Conservation (phyloP, 2,329 filamentous ascomycete species). For the Aspergillus sp. region DNA sequence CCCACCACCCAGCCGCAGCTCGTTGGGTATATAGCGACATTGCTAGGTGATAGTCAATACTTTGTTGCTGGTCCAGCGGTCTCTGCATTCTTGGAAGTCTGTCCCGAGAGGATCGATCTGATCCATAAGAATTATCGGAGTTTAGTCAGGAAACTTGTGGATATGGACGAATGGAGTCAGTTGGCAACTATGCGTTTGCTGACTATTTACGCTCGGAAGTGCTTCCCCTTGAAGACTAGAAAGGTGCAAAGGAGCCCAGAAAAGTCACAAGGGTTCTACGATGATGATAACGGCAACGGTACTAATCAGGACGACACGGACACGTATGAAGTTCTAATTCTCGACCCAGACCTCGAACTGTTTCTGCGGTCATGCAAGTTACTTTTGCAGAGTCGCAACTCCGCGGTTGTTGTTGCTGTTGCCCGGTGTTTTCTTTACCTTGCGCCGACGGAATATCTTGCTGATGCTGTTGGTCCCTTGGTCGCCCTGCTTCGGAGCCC, state of each 20-base stretch:
- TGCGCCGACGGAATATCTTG: conserved; percentile 74
- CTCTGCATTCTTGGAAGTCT: conserved; percentile 82
- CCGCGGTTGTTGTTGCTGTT: conserved; percentile 86
- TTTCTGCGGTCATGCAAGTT: conserved; percentile 77
- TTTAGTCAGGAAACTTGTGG: conserved; percentile 84
- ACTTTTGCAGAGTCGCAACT: conserved; percentile 89
- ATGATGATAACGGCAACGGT: conserved; percentile 58
- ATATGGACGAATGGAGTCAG: conserved; percentile 99
- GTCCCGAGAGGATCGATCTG: conserved; percentile 81
- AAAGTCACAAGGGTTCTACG: conserved; percentile 75
- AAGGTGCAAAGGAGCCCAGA: conserved; percentile 52
- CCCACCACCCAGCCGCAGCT: conserved; percentile 81
- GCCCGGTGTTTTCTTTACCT: conserved; percentile 82
- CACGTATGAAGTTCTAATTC: conserved; percentile 56
- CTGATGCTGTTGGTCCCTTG: conserved; percentile 75
- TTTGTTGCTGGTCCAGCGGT: conserved; percentile 95
- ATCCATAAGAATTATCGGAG: conserved; percentile 87
- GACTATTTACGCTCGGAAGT: conserved; percentile 79
- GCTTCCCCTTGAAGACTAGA: conserved; percentile 72
- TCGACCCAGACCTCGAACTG: conserved; percentile 81
- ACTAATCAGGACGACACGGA: conserved; percentile 45
- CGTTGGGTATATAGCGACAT: conserved; percentile 72
- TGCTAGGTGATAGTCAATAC: conserved; percentile 90
- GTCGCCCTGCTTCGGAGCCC: conserved; percentile 81
- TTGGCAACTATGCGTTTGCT: conserved; percentile 78